Conservation (phyloP, 1,139 yeast species). For the Yamadazyma dushanensis region DNA sequence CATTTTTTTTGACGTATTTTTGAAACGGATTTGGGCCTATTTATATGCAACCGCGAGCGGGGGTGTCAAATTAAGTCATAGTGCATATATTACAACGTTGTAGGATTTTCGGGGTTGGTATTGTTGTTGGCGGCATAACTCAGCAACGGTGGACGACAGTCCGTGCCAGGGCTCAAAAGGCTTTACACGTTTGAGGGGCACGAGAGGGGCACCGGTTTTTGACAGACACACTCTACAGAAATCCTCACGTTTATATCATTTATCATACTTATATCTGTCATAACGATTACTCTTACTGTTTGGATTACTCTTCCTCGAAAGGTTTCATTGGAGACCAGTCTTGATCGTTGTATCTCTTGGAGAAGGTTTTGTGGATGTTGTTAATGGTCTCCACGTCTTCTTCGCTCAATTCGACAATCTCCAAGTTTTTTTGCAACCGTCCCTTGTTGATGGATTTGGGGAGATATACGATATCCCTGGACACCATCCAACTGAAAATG, state of each 20-base stretch:
- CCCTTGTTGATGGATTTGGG: slow-evolving; percentile 68
- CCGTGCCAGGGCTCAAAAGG: too few species aligned
- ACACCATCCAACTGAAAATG: slow-evolving; percentile 67
- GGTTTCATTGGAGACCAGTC: slow-evolving; percentile 31
- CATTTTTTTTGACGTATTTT: not conserved
- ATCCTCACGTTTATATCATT: too few species aligned
- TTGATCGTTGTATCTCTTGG: slow-evolving; percentile 47
- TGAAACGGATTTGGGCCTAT: not conserved
- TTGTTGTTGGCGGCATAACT: too few species aligned
- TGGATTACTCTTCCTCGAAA: slow-evolving; percentile 14
- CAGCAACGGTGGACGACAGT: too few species aligned
- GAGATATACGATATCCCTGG: slow-evolving; percentile 66
- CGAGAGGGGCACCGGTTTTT: too few species aligned
- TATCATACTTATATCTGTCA: too few species aligned
- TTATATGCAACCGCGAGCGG: too few species aligned
- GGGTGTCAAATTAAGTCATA: too few species aligned
- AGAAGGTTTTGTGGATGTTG: slow-evolving; percentile 44
- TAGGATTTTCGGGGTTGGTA: too few species aligned
- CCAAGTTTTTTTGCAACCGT: slow-evolving; percentile 59
- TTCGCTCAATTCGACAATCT: slow-evolving; percentile 47
- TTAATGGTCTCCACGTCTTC: slow-evolving; percentile 55
- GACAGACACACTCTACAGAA: too few species aligned
- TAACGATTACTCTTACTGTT: too few species aligned
- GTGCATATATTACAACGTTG: slow-evolving; percentile 1
- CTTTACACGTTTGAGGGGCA: too few species aligned